Percentiles rank a stretch among this genome's conserved stretches.
Conservation (phyloP, 2,329 filamentous ascomycete species). For the Microascus cirrosus region DNA sequence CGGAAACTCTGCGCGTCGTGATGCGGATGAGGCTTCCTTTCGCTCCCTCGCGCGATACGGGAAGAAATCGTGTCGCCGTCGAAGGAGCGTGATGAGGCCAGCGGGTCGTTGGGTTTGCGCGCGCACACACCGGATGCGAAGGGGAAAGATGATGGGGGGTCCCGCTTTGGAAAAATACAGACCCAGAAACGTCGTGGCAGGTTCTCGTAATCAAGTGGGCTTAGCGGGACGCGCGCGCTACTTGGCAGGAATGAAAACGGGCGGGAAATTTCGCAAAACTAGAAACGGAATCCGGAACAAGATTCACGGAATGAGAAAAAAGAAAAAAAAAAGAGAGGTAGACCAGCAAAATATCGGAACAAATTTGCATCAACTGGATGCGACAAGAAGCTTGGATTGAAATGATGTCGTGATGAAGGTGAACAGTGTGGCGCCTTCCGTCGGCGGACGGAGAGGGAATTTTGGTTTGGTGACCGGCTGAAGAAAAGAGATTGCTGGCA, state of each 20-base stretch:
- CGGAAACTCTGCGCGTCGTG: not conserved
- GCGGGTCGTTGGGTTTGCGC: not conserved
- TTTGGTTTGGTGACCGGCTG: not conserved
- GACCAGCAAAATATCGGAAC: not conserved
- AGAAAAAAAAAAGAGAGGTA: not conserved
- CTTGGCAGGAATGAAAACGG: not conserved
- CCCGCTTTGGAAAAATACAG: not conserved
- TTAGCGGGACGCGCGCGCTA: not conserved
- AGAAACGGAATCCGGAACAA: not conserved
- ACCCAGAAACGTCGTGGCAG: not conserved
- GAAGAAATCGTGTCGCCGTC: not conserved
- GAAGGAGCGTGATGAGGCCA: not conserved
- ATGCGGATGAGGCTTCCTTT: not conserved
- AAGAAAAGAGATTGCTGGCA: not conserved
- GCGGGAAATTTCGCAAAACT: not conserved
- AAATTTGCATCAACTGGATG: not conserved
- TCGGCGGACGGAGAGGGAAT: not conserved
- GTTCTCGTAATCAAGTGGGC: not conserved
- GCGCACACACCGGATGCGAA: not conserved
- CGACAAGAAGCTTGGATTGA: not conserved
- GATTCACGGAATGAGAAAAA: not conserved
- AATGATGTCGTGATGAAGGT: not conserved
- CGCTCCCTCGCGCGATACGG: not conserved
- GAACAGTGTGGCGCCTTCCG: not conserved
- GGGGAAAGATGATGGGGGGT: not conserved